Evolutionary conservation across 768 basidiomycete genomes (phyloP).

Genomic region (Suillus decipiens): DNA sequence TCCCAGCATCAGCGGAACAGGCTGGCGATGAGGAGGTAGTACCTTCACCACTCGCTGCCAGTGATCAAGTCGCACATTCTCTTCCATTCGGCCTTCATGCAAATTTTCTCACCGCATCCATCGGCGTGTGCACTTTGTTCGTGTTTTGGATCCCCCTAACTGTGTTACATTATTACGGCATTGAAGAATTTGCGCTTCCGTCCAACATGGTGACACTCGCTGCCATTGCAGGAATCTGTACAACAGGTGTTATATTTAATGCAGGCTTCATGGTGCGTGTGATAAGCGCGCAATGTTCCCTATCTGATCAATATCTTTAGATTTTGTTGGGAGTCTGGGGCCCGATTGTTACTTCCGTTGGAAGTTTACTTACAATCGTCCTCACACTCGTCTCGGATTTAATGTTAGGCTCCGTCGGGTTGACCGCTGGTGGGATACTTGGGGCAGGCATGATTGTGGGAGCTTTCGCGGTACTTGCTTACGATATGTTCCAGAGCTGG

Average conservation of each 20-base stretch:
- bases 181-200: slow-evolving; percentile 72
- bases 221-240: slow-evolving; percentile 67
- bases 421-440: slow-evolving; percentile 71
- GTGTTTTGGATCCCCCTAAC: slow-evolving; percentile 81
- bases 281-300: neutral
- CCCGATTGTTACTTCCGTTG: slow-evolving; percentile 84
- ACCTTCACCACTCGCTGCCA: slow-evolving; percentile 14
- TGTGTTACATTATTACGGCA: slow-evolving; percentile 62
- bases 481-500: slow-evolving; percentile 58
- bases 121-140: slow-evolving; percentile 77
- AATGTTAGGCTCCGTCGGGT: slow-evolving; percentile 61
- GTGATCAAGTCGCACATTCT: slow-evolving; percentile 45
- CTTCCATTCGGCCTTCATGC: slow-evolving; percentile 86
- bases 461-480: slow-evolving; percentile 80
- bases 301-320: slow-evolving; percentile 37
- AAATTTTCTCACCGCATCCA: slow-evolving; percentile 75
- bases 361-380: slow-evolving; percentile 92
- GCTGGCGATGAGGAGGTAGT: slow-evolving; percentile 21
- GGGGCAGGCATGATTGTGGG: slow-evolving; percentile 80
- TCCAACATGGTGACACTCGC: slow-evolving; percentile 42
- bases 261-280: slow-evolving; percentile 77
- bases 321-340: slow-evolving; percentile 85
- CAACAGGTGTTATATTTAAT: slow-evolving; percentile 78
- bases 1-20: slow-evolving; percentile 42
- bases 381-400: slow-evolving; percentile 82